Conservation (phyloP, 345 rosid species). For the Populus davidiana region DNA sequence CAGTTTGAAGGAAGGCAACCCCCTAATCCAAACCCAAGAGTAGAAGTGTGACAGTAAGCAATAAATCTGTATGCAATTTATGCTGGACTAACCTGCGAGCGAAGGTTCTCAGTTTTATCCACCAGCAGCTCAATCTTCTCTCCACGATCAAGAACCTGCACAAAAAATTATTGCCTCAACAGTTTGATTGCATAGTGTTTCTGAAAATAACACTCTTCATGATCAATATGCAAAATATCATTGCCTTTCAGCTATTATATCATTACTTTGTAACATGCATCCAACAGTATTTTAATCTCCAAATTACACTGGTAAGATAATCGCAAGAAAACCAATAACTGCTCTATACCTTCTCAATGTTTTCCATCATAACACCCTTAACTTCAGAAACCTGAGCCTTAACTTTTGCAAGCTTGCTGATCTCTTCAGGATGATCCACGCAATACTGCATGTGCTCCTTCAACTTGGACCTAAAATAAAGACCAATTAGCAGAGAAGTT, state of each 20-base stretch:
- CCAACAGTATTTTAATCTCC: background rate
- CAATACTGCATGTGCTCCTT: conserved; percentile 96
- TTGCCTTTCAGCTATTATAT: background rate
- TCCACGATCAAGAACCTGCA: conserved; percentile 96
- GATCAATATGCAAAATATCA: background rate
- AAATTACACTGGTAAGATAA: background rate
- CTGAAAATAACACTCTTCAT: too few relatives aligned
- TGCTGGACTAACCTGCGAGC: conserved; percentile 62
- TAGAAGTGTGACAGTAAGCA: background rate
- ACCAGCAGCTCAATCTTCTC: conserved; percentile 98
- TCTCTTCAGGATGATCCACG: conserved; percentile 93
- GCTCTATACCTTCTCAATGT: conserved; percentile 79
- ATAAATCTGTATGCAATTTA: background rate
- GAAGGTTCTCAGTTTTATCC: conserved; percentile 97
- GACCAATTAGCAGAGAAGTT: background rate
- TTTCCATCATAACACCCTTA: conserved; percentile 99
- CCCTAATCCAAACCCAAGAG: background rate
- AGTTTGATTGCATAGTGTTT: background rate
- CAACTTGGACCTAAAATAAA: conserved; percentile 61
- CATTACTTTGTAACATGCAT: background rate
- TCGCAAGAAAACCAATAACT: background rate
- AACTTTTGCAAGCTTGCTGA: conserved; percentile 95
- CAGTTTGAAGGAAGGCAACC: background rate
- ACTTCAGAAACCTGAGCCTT: conserved; percentile 98
- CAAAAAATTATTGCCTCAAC: background rate